Conservation (phyloP, 805 yeast genomes). For the Zygosaccharomyces bailii region DNA sequence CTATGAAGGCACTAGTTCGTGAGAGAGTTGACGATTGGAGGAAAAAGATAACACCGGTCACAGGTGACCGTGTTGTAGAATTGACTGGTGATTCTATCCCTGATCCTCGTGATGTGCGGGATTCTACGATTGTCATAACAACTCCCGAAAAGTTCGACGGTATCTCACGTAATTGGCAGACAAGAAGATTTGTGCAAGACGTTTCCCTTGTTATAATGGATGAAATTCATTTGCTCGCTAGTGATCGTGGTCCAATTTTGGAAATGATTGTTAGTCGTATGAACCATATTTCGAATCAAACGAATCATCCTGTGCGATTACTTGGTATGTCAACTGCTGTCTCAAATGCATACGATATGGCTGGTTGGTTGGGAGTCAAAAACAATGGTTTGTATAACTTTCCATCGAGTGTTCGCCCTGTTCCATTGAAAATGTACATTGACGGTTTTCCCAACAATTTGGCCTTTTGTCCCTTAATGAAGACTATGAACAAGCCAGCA, state of each 20-base stretch:
- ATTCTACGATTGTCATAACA: constrained; percentile 85
- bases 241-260: constrained; percentile 96
- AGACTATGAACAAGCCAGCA: constrained; percentile 71
- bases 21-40: constrained; percentile 93
- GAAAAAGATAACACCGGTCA: constrained; percentile 78
- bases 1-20: constrained; percentile 90
- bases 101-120: constrained; percentile 71
- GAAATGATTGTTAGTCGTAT: constrained; percentile 93
- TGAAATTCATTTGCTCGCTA: constrained; percentile 94
- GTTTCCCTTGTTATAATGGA: constrained; percentile 87
- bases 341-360: constrained; percentile 89
- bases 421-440: constrained; percentile 85
- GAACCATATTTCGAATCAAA: constrained; percentile 52
- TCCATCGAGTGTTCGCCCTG: constrained; percentile 90
- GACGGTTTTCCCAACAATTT: constrained; percentile 81
- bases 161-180: constrained; percentile 83
- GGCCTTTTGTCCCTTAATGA: constrained; percentile 72
- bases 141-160: constrained; percentile 98
- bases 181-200: constrained; percentile 81
- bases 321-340: constrained; percentile 92
- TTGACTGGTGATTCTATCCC: constrained; percentile 94
- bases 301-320: constrained; percentile 84
- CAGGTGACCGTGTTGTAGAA: constrained; percentile 84
- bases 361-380: constrained; percentile 88
- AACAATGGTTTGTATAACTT: constrained; percentile 90